These are phyloP conservation scores for Camelina neglecta DNA, from an alignment of 345 rosid genomes.

Conservation along the genomic window DNA sequence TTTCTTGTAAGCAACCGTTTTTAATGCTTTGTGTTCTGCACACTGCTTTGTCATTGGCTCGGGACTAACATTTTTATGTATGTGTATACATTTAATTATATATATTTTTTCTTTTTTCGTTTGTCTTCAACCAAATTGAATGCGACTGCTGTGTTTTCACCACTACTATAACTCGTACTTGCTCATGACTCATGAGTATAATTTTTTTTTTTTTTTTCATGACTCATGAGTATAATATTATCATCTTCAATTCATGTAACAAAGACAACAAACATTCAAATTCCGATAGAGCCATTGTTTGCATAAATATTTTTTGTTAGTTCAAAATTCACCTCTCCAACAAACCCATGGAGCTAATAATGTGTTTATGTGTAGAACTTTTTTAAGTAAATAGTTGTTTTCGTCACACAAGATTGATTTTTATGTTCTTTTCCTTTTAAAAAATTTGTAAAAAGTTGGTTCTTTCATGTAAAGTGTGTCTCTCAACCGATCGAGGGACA, in stretches of 20 bases:
- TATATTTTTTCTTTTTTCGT: background rate
- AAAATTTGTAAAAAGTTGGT: too few relatives aligned
- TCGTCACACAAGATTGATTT: background rate
- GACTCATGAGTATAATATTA: background rate
- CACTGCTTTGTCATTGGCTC: constrained; percentile 31
- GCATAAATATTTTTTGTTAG: background rate
- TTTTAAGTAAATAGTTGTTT: background rate
- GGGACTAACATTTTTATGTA: constrained; percentile 12
- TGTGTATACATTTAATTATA: background rate
- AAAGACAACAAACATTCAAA: constrained; percentile 1
- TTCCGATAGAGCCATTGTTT: constrained; percentile 3
- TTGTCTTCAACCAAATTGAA: constrained; percentile 34
- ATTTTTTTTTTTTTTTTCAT: background rate
- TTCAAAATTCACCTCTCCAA: constrained; percentile 18
- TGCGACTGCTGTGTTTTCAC: constrained; percentile 15
- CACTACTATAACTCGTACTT: constrained; percentile 1
- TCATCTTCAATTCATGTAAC: constrained; percentile 2
- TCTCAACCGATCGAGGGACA: background rate
- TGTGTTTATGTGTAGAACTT: background rate
- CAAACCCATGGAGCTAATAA: constrained; percentile 13
- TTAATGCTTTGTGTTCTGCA: constrained; percentile 45
- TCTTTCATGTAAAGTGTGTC: background rate
- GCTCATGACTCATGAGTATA: background rate
- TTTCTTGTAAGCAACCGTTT: constrained; percentile 45
- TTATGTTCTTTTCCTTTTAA: too few relatives aligned